These are phyloP conservation scores for Chenopodium formosanum DNA, from an alignment of 148 eudicot genomes.

Conservation along the genomic window DNA sequence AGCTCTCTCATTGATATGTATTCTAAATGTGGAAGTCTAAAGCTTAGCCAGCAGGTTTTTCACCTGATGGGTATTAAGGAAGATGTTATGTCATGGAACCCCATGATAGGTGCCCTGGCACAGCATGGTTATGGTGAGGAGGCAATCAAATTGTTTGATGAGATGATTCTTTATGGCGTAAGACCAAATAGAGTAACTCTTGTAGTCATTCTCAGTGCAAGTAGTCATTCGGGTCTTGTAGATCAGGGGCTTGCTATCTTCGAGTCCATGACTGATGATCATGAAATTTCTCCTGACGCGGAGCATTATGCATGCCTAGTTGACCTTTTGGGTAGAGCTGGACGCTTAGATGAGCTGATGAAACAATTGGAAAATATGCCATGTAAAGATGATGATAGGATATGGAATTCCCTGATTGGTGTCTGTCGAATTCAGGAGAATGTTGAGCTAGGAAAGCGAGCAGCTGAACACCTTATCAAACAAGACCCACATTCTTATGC, in stretches of 20 bases:
- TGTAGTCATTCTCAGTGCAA: slow-evolving; percentile 59
- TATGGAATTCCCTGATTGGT: slow-evolving; percentile 67
- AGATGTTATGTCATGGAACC: slow-evolving; percentile 66
- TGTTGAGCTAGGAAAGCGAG: slow-evolving; percentile 46
- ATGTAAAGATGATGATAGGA: slow-evolving; percentile 46
- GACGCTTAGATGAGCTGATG: slow-evolving; percentile 56
- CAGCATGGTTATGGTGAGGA: slow-evolving; percentile 65
- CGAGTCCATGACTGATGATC: slow-evolving; percentile 48
- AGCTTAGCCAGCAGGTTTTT: slow-evolving; percentile 49
- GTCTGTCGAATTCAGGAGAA: slow-evolving; percentile 66
- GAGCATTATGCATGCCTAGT: slow-evolving; percentile 72
- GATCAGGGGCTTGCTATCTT: slow-evolving; percentile 54
- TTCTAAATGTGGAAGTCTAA: slow-evolving; percentile 66
- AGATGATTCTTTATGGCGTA: slow-evolving; percentile 50
- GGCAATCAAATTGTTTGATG: slow-evolving; percentile 44
- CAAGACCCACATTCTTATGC: slow-evolving; percentile 50
- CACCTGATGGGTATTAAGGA: slow-evolving; percentile 40
- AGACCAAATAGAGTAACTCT: slow-evolving; percentile 64
- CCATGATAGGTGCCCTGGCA: slow-evolving; percentile 67
- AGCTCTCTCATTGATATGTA: slow-evolving; percentile 87
- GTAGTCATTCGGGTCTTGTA: slow-evolving; percentile 73
- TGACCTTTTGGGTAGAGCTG: slow-evolving; percentile 70
- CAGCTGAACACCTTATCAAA: slow-evolving; percentile 58
- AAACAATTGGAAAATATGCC: slow-evolving; percentile 56
- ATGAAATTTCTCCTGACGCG: slow-evolving; percentile 54